Base-by-base conservation (phyloP, 1,284 basidiomycete species). In the Farysia itapuensis region DNA sequence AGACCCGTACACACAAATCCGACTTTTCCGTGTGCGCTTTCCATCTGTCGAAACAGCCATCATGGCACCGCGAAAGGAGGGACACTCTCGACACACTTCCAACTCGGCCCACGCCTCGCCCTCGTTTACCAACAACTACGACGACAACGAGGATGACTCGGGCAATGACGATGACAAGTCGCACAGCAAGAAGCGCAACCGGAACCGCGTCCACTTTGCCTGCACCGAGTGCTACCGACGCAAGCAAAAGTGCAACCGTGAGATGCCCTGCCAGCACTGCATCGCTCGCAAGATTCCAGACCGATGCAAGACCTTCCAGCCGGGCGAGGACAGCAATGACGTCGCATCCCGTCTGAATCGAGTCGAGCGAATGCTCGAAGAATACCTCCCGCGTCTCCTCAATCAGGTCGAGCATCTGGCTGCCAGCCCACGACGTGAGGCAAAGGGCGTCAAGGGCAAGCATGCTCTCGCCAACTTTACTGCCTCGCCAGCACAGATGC, bases 201-300 rank as follows among this genome's bases (percentile, higher is more conserved):
- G 68, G 22, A 61, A 61, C 19, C 54, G 70, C 6, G 68, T 73
- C 22, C 70, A 73, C 33, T 71, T 70, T 46, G 56, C 65, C 11
- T 74, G 72, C 47, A 74, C 69, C 6, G 72, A 75, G 33, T 75
- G 72, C 46, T 72, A 75, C 24, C 64, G 72, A 13, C 51, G 72
- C 21, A 75, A 75, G 61, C 72, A 75, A 35, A 66, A 69, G 32
- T 73, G 70, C 43, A 70, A 72, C 22, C 59, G 70, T 5, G 47
- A 75, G 32, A 70, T 58, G 3, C 74, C 74, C 6, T 76, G 74
- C 39, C 60, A 72, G 34, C 71, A 76, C 39, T 76, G 74, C 45
- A 66, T 73, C 23, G 70, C 69, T 20, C 57, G 74, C 18, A 64
- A 67, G 29, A 63, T 76, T 4, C 74, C 74, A 0, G 69, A 76